phyloP scores from a whole-genome alignment of 1,284 basidiomycete species.

The Cutaneotrichosporon cavernicola region DNA sequence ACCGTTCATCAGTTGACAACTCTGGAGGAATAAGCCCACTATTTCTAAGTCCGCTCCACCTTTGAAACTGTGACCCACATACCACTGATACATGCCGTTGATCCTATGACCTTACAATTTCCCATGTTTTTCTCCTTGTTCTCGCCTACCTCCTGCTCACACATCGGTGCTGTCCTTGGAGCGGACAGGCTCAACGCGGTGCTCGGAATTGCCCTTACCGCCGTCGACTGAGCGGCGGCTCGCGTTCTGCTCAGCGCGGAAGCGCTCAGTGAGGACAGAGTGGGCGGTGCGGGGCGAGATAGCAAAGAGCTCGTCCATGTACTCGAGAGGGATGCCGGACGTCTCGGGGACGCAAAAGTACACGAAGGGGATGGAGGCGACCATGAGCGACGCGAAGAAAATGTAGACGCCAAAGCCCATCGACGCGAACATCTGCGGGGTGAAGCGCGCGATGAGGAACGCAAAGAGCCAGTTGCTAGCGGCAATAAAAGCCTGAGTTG shows the following conservation, averaged over 20 bases:
- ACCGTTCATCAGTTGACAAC: too few relatives aligned
- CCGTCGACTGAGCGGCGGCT: not conserved
- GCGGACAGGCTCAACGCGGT: not conserved
- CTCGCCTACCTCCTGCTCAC: not conserved
- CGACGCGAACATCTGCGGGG: constrained; percentile 36
- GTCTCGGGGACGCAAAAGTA: constrained; percentile 23
- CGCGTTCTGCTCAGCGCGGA: constrained; percentile 9
- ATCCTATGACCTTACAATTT: not conserved
- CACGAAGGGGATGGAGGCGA: constrained; percentile 39
- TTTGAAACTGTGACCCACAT: too few relatives aligned
- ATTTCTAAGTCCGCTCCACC: too few relatives aligned
- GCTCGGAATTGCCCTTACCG: too few relatives aligned
- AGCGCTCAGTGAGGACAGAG: constrained; percentile 11
- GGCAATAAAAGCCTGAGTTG: constrained; percentile 45
- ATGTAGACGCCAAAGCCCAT: constrained; percentile 48
- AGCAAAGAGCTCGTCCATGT: constrained; percentile 31
- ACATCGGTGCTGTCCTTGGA: not conserved
- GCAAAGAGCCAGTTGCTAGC: constrained; percentile 50
- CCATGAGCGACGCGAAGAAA: constrained; percentile 48
- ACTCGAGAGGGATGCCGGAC: constrained; percentile 21
- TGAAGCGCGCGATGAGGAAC: constrained; percentile 40
- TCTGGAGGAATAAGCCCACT: too few relatives aligned
- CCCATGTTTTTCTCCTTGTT: not conserved
- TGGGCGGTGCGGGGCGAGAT: constrained; percentile 22
- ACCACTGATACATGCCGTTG: too few relatives aligned